Percentiles rank a stretch among this genome's conserved stretches.
Evolutionary conservation across 345 rosid genomes (phyloP).

Genomic region (Ceriops zippeliana): DNA sequence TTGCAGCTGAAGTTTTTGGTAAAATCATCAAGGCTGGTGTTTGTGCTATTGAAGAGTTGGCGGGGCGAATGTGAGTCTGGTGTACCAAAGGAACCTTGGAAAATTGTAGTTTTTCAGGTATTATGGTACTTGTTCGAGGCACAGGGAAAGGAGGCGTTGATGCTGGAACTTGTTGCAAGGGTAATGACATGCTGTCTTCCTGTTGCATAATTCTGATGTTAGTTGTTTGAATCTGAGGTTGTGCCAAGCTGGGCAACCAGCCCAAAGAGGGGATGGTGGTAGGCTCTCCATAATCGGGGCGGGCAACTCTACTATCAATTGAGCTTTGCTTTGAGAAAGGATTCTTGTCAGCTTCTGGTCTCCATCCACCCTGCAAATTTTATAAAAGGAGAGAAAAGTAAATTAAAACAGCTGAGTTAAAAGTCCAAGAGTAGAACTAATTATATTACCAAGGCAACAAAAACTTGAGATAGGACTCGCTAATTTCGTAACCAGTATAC

Average conservation of each 20-base stretch:
- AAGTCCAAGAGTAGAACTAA: background rate
- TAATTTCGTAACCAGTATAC: background rate
- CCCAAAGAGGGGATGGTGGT: background rate
- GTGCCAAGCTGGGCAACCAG: slow-evolving; percentile 15
- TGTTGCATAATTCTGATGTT: slow-evolving; percentile 30
- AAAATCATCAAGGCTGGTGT: slow-evolving; percentile 10
- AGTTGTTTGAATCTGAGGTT: slow-evolving; percentile 26
- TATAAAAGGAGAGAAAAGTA: background rate
- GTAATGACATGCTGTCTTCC: slow-evolving; percentile 25
- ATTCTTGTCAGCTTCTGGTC: slow-evolving; percentile 48
- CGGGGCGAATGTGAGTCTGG: slow-evolving; percentile 14
- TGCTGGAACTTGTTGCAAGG: slow-evolving; percentile 35
- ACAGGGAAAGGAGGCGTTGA: slow-evolving; percentile 27
- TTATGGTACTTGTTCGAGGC: slow-evolving; percentile 22
- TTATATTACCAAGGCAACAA: background rate
- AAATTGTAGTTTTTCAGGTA: slow-evolving; percentile 29
- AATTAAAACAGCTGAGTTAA: background rate
- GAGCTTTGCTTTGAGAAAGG: slow-evolving; percentile 56
- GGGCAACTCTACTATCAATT: slow-evolving; percentile 29
- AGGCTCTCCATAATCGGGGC: slow-evolving; percentile 14
- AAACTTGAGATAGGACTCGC: background rate
- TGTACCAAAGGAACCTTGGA: slow-evolving; percentile 12
- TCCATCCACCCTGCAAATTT: slow-evolving; percentile 69
- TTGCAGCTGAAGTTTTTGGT: slow-evolving; percentile 15
- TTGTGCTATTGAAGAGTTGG: slow-evolving; percentile 18